Base-by-base conservation (phyloP, 352 stramenopile species). In the Phytophthora europaea region DNA sequence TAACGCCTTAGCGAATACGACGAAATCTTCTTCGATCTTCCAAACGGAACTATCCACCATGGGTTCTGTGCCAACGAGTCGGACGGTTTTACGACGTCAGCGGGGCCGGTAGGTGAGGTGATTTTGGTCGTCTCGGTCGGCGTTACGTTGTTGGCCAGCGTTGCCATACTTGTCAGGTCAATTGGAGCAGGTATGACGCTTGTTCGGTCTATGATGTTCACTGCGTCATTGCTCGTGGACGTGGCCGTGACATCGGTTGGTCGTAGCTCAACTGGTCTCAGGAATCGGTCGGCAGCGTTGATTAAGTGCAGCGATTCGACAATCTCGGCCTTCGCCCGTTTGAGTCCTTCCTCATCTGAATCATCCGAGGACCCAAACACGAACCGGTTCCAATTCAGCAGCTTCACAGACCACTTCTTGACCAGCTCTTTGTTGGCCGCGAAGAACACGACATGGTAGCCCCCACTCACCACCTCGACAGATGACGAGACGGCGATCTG, bases 301-400 rank as follows among this genome's bases (percentile, higher is more conserved):
- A 78, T 66, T 13, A 65, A 61, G 7, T 67, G 61, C 52, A 91
- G 78, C 2, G 84, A 68, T 16, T 74, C 55, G n/a, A 84, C 62
- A 9, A 89, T 79, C 3, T 78, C 70, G 9, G 38, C 40, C 48
- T 83, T 76, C 5, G 62, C 64, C 10, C 72, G 54, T 18, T 76
- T 55, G 0, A 81, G 70, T 48, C 48, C 64, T 18, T 33, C 31
- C 28, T 56, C 28, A 16, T 75, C 58, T 13, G 69, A 51, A 16
- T 63, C 34, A 22, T 59, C 7, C n/a, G 31, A 7, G 60, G 60
- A 38, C 33, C 73, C 48, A 50, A 94, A 94, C 6, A 94, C 84
- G 58, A 83, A 87, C 13, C 87, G 80, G 63, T 90, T 92, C 87
- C 87, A 94, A 52, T 94, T 94, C 13, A 92, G 61, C 26, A 94